Evolutionary conservation across 108 stramenopile genomes (phyloP).

Genomic region (Skeletonema grethae): DNA sequence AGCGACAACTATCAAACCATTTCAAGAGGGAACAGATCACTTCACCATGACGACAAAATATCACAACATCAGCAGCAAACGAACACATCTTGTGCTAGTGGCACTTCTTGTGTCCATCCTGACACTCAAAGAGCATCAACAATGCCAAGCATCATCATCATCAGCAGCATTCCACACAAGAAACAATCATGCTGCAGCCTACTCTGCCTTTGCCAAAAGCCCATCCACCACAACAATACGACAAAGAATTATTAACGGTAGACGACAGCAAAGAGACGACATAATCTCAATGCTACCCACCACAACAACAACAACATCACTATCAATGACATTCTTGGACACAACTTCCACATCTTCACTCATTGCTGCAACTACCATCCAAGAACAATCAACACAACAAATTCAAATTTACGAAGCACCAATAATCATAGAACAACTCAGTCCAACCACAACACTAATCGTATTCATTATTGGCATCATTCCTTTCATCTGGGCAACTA

Average conservation of each 20-base stretch:
- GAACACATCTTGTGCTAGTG: neutral
- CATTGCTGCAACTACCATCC: neutral
- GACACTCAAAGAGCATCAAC: neutral
- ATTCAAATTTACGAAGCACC: neutral
- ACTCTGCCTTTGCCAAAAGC: too few relatives aligned
- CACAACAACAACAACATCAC: neutral
- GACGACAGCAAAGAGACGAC: too few relatives aligned
- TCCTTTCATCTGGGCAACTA: slow-evolving; percentile 72
- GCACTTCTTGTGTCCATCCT: neutral
- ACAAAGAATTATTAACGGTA: too few relatives aligned
- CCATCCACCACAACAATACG: too few relatives aligned
- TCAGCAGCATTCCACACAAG: neutral
- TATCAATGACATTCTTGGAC: neutral
- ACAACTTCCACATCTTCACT: neutral
- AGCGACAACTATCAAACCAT: too few relatives aligned
- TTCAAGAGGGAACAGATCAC: neutral
- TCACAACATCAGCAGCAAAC: neutral
- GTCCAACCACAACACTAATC: slow-evolving; percentile 29
- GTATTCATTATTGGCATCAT: slow-evolving; percentile 53
- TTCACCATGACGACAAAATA: neutral
- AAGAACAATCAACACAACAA: neutral
- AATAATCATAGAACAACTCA: slow-evolving; percentile 30
- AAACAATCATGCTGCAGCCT: neutral
- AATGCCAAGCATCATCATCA: neutral
- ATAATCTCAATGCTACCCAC: neutral